phyloP scores from a whole-genome alignment of 306 rosid species.

The Quercus gilva region DNA sequence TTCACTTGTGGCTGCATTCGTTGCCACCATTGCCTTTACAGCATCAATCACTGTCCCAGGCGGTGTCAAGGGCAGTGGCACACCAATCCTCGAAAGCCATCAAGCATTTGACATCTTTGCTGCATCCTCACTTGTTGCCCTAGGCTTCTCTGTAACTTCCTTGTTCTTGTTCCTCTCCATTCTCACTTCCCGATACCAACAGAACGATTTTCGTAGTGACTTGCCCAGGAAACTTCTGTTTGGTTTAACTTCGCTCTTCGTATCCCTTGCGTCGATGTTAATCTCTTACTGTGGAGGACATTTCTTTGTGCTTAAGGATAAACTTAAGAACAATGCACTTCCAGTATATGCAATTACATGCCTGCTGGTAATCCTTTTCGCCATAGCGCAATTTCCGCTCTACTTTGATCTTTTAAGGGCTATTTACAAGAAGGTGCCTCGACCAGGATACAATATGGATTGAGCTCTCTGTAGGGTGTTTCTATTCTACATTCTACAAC shows the following conservation, averaged over 20 bases:
- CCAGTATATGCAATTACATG: too few species aligned
- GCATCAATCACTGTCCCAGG: slow-evolving; percentile 31
- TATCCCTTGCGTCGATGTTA: too few species aligned
- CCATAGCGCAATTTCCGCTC: neutral
- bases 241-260: too few species aligned
- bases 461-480: too few species aligned
- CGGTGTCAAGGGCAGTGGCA: neutral
- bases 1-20: slow-evolving; percentile 50
- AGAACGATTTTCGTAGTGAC: neutral
- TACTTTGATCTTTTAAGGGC: slow-evolving; percentile 5
- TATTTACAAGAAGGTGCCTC: neutral
- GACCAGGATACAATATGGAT: neutral
- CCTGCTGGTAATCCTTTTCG: too few species aligned
- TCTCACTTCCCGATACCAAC: slow-evolving; percentile 9
- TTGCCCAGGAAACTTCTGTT: too few species aligned
- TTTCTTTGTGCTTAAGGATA: too few species aligned
- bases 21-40: slow-evolving; percentile 50
- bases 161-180: slow-evolving; percentile 13
- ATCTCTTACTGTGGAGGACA: too few species aligned
- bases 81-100: slow-evolving; percentile 6
- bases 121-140: slow-evolving; percentile 29
- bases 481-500: too few species aligned
- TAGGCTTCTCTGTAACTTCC: slow-evolving; percentile 27
- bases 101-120: slow-evolving; percentile 17
- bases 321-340: too few species aligned